Conservation (phyloP, 2,329 filamentous ascomycete genomes). For the Colletotrichum chlorophyti region DNA sequence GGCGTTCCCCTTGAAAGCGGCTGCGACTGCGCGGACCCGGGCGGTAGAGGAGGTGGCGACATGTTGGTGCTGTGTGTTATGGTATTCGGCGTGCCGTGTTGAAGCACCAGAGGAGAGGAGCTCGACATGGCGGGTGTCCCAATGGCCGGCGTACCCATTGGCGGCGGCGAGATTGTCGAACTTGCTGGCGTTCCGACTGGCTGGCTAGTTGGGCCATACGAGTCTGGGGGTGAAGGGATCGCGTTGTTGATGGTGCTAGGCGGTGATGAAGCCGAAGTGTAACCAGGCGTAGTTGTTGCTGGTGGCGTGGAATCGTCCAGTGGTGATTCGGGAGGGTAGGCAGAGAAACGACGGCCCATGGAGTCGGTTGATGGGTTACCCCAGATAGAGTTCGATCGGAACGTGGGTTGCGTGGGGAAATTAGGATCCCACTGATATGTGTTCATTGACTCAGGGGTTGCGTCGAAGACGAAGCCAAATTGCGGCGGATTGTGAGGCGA, state of each 20-base stretch:
- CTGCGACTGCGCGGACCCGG: constrained; percentile 30
- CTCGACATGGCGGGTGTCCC: constrained; percentile 35
- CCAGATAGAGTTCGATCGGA: constrained; percentile 73
- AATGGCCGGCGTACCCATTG: constrained; percentile 19
- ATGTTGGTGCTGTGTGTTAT: constrained; percentile 35
- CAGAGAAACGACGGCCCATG: constrained; percentile 65
- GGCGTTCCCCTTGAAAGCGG: constrained; percentile 37
- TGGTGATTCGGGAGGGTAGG: constrained; percentile 65
- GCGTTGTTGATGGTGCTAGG: constrained; percentile 29
- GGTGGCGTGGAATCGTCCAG: constrained; percentile 44
- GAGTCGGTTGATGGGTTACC: constrained; percentile 62
- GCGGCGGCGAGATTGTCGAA: constrained; percentile 18
- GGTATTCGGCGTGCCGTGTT: constrained; percentile 14
- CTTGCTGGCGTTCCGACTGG: constrained; percentile 10
- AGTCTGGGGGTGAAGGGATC: constrained; percentile 53
- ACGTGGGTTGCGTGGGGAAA: constrained; percentile 56
- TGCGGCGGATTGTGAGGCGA: constrained; percentile 61
- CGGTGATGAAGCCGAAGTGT: constrained; percentile 32
- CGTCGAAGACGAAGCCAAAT: constrained; percentile 66
- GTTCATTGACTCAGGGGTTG: constrained; percentile 60
- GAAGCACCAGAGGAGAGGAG: constrained; percentile 36
- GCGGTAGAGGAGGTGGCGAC: constrained; percentile 36
- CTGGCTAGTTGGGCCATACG: constrained; percentile 38
- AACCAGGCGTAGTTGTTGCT: constrained; percentile 34
- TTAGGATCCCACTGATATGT: constrained; percentile 51